Conservation (phyloP, 805 yeast species). For the Debaryomyces maramus region DNA sequence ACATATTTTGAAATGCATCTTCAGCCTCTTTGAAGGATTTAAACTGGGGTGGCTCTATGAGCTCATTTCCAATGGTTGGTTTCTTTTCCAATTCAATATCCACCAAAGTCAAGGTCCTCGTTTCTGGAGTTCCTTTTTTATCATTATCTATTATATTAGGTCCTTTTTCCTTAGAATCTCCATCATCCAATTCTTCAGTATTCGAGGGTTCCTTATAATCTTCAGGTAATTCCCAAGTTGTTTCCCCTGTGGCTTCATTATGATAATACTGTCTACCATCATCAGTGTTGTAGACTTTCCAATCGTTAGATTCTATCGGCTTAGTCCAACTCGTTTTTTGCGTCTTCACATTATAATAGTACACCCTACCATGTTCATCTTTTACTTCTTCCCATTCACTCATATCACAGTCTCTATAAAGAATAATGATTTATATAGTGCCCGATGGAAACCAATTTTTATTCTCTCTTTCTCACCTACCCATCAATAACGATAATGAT, state of each 20-base stretch:
- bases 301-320: conserved; percentile 55
- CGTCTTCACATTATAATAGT: conserved; percentile 68
- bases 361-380: conserved; percentile 66
- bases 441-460: too few relatives aligned
- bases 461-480: too few relatives aligned
- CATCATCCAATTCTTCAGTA: conserved; percentile 6
- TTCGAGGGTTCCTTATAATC: conserved; percentile 30
- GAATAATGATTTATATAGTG: too few relatives aligned
- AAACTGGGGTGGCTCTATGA: conserved; percentile 24
- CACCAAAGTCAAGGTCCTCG: conserved; percentile 8
- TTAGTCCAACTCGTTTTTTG: conserved; percentile 79
- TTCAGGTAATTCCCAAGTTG: conserved; percentile 80
- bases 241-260: conserved; percentile 59
- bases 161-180: conserved; percentile 1
- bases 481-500: too few relatives aligned
- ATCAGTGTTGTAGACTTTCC: conserved; percentile 50
- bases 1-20: conserved; percentile 49
- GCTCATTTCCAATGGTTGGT: conserved; percentile 19
- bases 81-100: conserved; percentile 22
- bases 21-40: conserved; percentile 38
- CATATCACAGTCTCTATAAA: neutral
- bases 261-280: conserved; percentile 69
- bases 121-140: neutral
- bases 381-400: conserved; percentile 60
- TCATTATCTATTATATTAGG: neutral